Evolutionary conservation across 805 yeast species (phyloP).

Genomic region (Metschnikowia vanudenii): DNA sequence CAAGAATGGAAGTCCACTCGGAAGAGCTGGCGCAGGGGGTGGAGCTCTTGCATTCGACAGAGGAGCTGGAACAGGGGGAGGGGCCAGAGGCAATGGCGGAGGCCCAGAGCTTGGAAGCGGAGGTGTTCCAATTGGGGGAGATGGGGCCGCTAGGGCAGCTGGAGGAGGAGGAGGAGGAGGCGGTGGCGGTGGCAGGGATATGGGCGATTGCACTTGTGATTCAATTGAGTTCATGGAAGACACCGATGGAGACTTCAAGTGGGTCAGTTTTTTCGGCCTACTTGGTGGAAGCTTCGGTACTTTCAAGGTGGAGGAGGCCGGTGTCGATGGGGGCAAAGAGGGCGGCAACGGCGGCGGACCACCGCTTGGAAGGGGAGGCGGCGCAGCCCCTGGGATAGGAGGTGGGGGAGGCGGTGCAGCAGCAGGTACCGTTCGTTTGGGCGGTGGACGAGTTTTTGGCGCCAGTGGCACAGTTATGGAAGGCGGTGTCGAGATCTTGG

Average conservation of each 20-base stretch:
- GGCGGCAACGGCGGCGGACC: slow-evolving; percentile 25
- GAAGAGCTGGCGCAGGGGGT: slow-evolving; percentile 11
- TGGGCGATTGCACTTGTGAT: neutral
- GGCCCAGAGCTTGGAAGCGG: slow-evolving; percentile 16
- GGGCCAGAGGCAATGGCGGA: slow-evolving; percentile 15
- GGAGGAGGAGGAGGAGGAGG: too few species aligned
- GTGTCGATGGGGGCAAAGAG: slow-evolving; percentile 16
- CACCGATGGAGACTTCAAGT: slow-evolving; percentile 27
- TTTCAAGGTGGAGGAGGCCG: slow-evolving; percentile 9
- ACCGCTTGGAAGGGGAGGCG: slow-evolving; percentile 21
- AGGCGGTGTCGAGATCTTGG: slow-evolving; percentile 10
- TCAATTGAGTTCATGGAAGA: slow-evolving; percentile 22
- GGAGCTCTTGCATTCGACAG: slow-evolving; percentile 6
- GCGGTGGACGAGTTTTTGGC: slow-evolving; percentile 13
- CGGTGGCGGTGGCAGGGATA: slow-evolving; percentile 5
- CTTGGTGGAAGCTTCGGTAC: slow-evolving; percentile 40
- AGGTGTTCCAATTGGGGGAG: slow-evolving; percentile 1
- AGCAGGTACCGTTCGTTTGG: slow-evolving; percentile 12
- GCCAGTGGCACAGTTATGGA: slow-evolving; percentile 17
- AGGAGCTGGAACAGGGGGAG: slow-evolving; percentile 13
- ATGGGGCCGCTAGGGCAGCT: neutral
- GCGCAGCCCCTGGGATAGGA: slow-evolving; percentile 22
- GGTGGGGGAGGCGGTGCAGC: slow-evolving; percentile 16
- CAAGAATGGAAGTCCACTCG: slow-evolving; percentile 17
- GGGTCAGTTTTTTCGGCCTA: slow-evolving; percentile 40